phyloP scores from a whole-genome alignment of 495 filamentous ascomycete species.

The Neurospora sp. region DNA sequence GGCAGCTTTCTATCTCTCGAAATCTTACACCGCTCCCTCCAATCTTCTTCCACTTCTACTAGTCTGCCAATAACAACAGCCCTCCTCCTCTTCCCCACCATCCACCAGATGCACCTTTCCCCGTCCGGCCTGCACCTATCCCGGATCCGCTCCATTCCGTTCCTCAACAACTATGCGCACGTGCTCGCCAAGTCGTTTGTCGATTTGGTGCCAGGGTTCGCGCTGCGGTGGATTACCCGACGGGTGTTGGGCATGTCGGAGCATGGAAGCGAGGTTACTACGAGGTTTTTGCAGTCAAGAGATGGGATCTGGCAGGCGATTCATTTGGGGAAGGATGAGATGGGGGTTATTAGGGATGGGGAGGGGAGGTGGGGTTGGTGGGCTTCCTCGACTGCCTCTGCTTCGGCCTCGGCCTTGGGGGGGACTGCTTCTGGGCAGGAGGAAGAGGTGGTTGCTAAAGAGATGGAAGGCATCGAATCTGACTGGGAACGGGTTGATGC shows the following conservation, averaged over 20 bases:
- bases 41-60: not conserved
- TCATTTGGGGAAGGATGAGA: slow-evolving; percentile 55
- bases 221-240: slow-evolving; percentile 35
- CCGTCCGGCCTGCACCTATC: slow-evolving; percentile 49
- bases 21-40: slow-evolving; percentile 40
- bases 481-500: not conserved
- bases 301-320: slow-evolving; percentile 63
- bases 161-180: slow-evolving; percentile 44
- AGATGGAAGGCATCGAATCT: not conserved
- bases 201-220: slow-evolving; percentile 31
- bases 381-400: slow-evolving; percentile 14
- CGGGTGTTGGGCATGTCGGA: slow-evolving; percentile 43
- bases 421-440: too few species aligned
- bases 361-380: slow-evolving; percentile 74
- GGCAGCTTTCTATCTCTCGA: slow-evolving; percentile 72
- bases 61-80: slow-evolving; percentile 16
- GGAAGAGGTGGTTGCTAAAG: not conserved
- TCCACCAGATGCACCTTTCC: slow-evolving; percentile 62
- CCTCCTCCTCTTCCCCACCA: slow-evolving; percentile 67
- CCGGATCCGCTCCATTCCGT: slow-evolving; percentile 41
- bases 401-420: too few species aligned
- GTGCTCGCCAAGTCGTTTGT: slow-evolving; percentile 38
- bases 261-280: slow-evolving; percentile 50
- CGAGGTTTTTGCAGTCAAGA: slow-evolving; percentile 49
- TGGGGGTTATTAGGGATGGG: slow-evolving; percentile 64